phyloP scores from a whole-genome alignment of 2,329 filamentous ascomycete genomes.

The Raffaelea albimanens region DNA sequence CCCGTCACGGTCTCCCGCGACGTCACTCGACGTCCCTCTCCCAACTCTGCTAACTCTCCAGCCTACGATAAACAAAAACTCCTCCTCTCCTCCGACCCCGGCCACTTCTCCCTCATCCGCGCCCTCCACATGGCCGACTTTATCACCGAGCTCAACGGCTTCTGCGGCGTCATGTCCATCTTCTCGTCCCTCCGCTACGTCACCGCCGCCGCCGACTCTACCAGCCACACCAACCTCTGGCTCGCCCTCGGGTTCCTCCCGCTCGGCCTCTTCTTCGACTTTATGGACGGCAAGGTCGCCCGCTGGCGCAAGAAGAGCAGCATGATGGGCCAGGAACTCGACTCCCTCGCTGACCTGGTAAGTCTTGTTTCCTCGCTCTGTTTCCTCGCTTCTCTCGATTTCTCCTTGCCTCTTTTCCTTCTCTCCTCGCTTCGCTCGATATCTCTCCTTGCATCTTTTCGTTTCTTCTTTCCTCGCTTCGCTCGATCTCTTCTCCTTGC shows the following conservation, averaged over 20 bases:
- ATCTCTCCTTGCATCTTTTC: neutral
- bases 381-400: neutral
- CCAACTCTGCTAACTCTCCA: neutral
- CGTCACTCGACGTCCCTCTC: no score
- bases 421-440: neutral
- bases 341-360: slow-evolving; percentile 92
- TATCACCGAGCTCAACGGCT: slow-evolving; percentile 27
- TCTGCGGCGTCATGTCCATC: slow-evolving; percentile 89
- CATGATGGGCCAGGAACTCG: slow-evolving; percentile 94
- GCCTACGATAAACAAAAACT: slow-evolving; percentile 63
- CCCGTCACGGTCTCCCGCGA: no score
- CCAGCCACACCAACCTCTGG: slow-evolving; percentile 61
- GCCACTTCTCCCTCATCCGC: slow-evolving; percentile 47
- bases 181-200: slow-evolving; percentile 94
- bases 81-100: slow-evolving; percentile 58
- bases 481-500: neutral
- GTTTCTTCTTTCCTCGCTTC: neutral
- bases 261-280: slow-evolving; percentile 92
- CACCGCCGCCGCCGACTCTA: slow-evolving; percentile 43
- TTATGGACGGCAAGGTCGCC: slow-evolving; percentile 94
- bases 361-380: slow-evolving; percentile 15
- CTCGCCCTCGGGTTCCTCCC: slow-evolving; percentile 79
- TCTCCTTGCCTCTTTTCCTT: neutral
- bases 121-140: neutral
- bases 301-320: slow-evolving; percentile 95